Evolutionary conservation across 495 filamentous ascomycete genomes (phyloP).

Genomic region (Ramalina peruviana): DNA sequence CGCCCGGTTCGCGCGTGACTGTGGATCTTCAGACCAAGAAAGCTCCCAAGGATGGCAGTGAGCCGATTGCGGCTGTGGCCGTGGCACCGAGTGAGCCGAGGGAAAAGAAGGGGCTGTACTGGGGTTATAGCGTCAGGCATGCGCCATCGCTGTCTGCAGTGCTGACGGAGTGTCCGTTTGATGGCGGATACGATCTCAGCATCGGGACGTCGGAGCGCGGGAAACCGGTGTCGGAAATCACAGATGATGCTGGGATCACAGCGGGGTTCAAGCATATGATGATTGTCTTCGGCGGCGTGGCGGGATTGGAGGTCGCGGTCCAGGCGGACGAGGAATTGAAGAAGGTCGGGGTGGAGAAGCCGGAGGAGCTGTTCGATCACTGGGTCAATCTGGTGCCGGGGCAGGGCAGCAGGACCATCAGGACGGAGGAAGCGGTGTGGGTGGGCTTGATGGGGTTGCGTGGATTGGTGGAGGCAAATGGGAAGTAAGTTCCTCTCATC

Average conservation of each 20-base stretch:
- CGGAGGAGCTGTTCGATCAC: slow-evolving; percentile 54
- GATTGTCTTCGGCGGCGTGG: slow-evolving; percentile 58
- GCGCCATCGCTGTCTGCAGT: slow-evolving; percentile 45
- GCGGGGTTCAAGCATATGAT: slow-evolving; percentile 50
- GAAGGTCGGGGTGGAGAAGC: slow-evolving; percentile 37
- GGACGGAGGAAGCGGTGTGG: slow-evolving; percentile 68
- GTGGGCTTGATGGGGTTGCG: slow-evolving; percentile 48
- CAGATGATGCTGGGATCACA: neutral
- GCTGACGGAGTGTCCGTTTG: slow-evolving; percentile 48
- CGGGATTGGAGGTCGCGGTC: slow-evolving; percentile 56
- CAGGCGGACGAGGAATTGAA: slow-evolving; percentile 47
- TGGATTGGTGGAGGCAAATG: slow-evolving; percentile 23
- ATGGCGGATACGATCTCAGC: slow-evolving; percentile 51
- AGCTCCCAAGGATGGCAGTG: neutral
- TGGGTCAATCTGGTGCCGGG: slow-evolving; percentile 64
- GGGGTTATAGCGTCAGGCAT: slow-evolving; percentile 54
- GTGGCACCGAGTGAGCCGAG: slow-evolving; percentile 47
- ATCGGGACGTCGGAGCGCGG: slow-evolving; percentile 69
- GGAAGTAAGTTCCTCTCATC: neutral
- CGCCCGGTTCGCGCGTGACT: slow-evolving; percentile 48
- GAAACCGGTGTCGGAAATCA: slow-evolving; percentile 28
- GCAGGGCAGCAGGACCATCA: slow-evolving; percentile 62
- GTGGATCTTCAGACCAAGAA: slow-evolving; percentile 36
- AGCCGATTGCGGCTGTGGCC: slow-evolving; percentile 22
- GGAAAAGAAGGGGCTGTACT: slow-evolving; percentile 58